Conservation (phyloP, 371 early-diverging fungal species). For the Fennellomyces sp. region DNA sequence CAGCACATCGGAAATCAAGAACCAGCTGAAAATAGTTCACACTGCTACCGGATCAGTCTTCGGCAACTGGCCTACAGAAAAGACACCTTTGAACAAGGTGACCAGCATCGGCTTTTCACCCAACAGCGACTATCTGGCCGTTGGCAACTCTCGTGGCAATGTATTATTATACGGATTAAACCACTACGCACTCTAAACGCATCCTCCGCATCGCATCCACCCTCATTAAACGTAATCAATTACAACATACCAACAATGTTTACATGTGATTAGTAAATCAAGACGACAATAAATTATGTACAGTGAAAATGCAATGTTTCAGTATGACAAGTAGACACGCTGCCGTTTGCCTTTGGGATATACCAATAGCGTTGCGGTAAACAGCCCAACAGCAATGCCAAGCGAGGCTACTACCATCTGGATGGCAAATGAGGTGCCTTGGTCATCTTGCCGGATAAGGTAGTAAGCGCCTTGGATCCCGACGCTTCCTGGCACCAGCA, state of each 20-base stretch:
- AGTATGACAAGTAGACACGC: conserved; percentile 8
- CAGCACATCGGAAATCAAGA: conserved; percentile 68
- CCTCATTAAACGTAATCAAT: not conserved
- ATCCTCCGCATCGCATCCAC: not conserved
- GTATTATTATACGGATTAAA: conserved; percentile 83
- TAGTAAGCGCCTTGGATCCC: conserved; percentile 47
- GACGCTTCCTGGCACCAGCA: conserved; percentile 45
- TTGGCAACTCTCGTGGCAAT: conserved; percentile 88
- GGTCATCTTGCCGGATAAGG: conserved; percentile 35
- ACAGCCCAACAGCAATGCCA: conserved; percentile 46
- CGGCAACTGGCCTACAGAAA: conserved; percentile 88
- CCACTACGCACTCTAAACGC: conserved; percentile 55
- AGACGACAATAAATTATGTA: not conserved
- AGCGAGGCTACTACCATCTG: conserved; percentile 50
- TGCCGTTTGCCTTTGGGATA: conserved; percentile 9
- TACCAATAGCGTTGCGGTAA: conserved; percentile 31
- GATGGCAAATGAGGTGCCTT: conserved; percentile 49
- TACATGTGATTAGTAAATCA: not conserved
- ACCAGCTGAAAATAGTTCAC: conserved; percentile 81
- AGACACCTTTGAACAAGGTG: conserved; percentile 82
- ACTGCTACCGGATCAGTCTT: conserved; percentile 79
- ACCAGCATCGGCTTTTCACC: conserved; percentile 82
- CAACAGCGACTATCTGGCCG: conserved; percentile 84
- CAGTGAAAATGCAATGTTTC: not conserved
- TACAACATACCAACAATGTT: not conserved